Base-by-base conservation (phyloP, 148 eudicot genomes). In the Chenopodium suecicum region DNA sequence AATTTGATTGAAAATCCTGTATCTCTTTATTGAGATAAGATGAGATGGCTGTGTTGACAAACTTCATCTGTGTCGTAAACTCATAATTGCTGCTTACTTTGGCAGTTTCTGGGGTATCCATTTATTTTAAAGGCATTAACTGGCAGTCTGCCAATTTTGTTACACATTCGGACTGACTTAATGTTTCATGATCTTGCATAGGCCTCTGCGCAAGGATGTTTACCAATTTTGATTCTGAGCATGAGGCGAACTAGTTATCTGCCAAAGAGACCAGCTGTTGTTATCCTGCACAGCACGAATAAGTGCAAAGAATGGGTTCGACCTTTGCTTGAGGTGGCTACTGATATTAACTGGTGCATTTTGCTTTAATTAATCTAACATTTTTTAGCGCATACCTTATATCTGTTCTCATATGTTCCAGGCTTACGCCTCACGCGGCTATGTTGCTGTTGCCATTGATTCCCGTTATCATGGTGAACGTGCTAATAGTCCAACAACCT, bases 381-480 rank as follows among this genome's bases (percentile, higher is more conserved):
- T 54, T 34, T 31, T 17, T 25, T 70, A 71, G 54, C 37, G 4
- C n/a, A 63, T 9, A 60, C 56, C 74, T 77, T 54, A 25, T 48
- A 71, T 68, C 71, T 72, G 20, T 68, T 16, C 4, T 64, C 46
- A 2, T 46, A 32, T 78, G 50, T 75, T 87, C 58, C 90, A 96
- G 99, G 98, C 97, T 32, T 97, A 97, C 87, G 99, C 98, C 85
- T 97, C 99, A 78, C 92, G 99, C 58, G 98, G 94, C 74, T 94
- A 97, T 79, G 82, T 97, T 75, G 85, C 95, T 65, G 86, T 97
- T 70, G 97, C 97, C 70, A 90, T 97, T 82, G 99, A 97, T 89
- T 97, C 99, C 73, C 98, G 99, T 74, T 97, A 94, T 77, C 99
- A 97, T 80, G 98, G 99, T 81, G 99, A 94, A 85, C 98, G 98